phyloP scores from a whole-genome alignment of 169 alveolate genomes.

The Cryptosporidium canis region DNA sequence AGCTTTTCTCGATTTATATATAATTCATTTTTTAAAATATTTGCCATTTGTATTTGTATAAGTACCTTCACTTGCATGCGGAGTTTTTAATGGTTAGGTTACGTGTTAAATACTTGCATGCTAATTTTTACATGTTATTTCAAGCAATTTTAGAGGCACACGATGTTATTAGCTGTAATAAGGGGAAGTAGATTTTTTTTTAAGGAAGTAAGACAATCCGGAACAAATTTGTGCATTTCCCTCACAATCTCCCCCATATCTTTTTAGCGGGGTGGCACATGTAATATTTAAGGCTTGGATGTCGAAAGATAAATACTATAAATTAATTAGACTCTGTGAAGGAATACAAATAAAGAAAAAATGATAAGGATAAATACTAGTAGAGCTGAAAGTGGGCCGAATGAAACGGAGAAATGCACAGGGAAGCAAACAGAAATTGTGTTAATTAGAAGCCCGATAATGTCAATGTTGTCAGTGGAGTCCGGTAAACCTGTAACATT shows the following conservation, averaged over 20 bases:
- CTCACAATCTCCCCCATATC: conserved; percentile 10
- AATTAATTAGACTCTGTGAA: neutral
- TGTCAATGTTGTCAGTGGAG: conserved; percentile 65
- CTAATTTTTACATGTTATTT: neutral
- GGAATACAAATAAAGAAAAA: neutral
- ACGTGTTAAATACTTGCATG: neutral
- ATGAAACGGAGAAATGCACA: neutral
- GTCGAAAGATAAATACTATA: neutral
- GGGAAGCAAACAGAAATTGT: conserved; percentile 17
- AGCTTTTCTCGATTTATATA: neutral
- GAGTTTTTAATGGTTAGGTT: neutral
- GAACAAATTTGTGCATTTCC: conserved; percentile 3
- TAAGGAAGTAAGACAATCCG: neutral
- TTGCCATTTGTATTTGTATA: neutral
- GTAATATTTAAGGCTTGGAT: neutral
- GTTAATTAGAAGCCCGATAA: conserved; percentile 65
- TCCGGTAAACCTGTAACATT: conserved; percentile 52
- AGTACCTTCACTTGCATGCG: neutral
- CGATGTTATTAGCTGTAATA: neutral
- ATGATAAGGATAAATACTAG: conserved; percentile 37
- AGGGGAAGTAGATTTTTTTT: neutral
- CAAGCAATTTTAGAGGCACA: neutral
- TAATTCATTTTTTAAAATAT: neutral
- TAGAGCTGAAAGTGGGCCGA: neutral
- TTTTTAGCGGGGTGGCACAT: conserved; percentile 1